These are phyloP conservation scores for Cryptosporidium canis DNA, from an alignment of 169 alveolate species.

Conservation along the genomic window DNA sequence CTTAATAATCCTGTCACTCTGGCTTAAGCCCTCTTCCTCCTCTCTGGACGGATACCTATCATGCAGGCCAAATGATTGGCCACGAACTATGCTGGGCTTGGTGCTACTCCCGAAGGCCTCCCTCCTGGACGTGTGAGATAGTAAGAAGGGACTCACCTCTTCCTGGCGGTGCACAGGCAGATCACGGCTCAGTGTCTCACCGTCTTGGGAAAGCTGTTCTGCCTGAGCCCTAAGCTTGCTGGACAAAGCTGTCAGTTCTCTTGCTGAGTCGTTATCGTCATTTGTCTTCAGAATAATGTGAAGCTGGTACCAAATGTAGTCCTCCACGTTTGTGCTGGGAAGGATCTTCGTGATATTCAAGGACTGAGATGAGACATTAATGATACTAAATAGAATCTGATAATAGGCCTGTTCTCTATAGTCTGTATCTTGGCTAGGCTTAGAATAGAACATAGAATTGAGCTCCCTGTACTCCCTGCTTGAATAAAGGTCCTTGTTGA, in stretches of 20 bases:
- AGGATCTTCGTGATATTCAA: constrained; percentile 26
- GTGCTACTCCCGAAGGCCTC: neutral
- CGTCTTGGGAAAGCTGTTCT: neutral
- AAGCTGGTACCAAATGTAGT: constrained; percentile 62
- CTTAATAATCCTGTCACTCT: neutral
- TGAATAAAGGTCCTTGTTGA: constrained; percentile 24
- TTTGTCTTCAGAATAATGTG: constrained; percentile 54
- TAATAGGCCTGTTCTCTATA: constrained; percentile 17
- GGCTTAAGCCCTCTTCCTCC: neutral
- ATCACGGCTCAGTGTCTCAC: neutral
- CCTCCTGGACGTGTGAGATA: neutral
- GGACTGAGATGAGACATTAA: constrained; percentile 12
- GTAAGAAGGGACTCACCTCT: neutral
- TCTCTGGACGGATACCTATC: neutral
- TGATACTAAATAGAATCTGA: constrained; percentile 43
- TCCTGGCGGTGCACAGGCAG: neutral
- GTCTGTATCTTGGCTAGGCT: constrained; percentile 12
- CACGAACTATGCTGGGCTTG: neutral
- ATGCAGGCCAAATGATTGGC: neutral
- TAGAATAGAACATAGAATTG: constrained; percentile 28
- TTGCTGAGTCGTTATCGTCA: constrained; percentile 42
- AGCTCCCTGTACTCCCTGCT: constrained; percentile 55
- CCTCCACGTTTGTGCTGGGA: constrained; percentile 32
- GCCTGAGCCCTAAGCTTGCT: neutral
- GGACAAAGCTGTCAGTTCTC: constrained; percentile 6